Percentiles rank a stretch among this genome's conserved stretches.
These are phyloP conservation scores for Cladophialophora bantiana DNA, from an alignment of 2,329 filamentous ascomycete genomes.

Conservation along the genomic window DNA sequence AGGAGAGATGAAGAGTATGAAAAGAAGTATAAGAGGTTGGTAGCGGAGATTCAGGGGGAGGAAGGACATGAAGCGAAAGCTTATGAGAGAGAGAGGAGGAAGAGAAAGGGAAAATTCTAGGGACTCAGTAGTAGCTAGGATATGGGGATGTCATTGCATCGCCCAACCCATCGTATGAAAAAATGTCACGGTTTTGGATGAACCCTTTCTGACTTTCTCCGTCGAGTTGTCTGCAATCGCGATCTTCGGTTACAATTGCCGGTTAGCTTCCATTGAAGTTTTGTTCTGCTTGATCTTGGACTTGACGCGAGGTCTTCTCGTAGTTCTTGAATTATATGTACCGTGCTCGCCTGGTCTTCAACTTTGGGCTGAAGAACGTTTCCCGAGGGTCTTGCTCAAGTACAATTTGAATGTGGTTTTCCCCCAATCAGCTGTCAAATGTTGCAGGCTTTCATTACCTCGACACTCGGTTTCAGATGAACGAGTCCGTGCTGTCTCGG, in stretches of 20 bases:
- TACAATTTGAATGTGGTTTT: not conserved
- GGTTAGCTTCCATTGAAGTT: not conserved
- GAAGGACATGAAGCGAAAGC: slow-evolving; percentile 85
- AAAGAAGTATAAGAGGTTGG: slow-evolving; percentile 89
- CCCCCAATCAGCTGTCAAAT: not conserved
- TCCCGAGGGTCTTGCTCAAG: too few relatives aligned
- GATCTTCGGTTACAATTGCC: not conserved
- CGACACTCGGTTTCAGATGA: not conserved
- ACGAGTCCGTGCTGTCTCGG: not conserved
- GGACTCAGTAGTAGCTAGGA: slow-evolving; percentile 45
- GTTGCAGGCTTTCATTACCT: not conserved
- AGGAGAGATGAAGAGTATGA: slow-evolving; percentile 92
- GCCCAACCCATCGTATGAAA: not conserved
- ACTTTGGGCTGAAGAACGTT: not conserved
- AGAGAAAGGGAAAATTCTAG: slow-evolving; percentile 67
- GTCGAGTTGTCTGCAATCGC: not conserved
- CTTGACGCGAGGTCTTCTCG: not conserved
- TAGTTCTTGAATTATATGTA: not conserved
- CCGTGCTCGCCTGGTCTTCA: not conserved
- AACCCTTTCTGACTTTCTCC: not conserved
- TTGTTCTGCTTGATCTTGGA: not conserved
- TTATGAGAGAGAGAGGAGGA: slow-evolving; percentile 85
- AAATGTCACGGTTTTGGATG: not conserved
- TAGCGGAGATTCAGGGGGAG: slow-evolving; percentile 94
- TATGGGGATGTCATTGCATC: not conserved